These are phyloP conservation scores for Brettanomyces naardenensis DNA, from an alignment of 805 yeast species.

Conservation along the genomic window DNA sequence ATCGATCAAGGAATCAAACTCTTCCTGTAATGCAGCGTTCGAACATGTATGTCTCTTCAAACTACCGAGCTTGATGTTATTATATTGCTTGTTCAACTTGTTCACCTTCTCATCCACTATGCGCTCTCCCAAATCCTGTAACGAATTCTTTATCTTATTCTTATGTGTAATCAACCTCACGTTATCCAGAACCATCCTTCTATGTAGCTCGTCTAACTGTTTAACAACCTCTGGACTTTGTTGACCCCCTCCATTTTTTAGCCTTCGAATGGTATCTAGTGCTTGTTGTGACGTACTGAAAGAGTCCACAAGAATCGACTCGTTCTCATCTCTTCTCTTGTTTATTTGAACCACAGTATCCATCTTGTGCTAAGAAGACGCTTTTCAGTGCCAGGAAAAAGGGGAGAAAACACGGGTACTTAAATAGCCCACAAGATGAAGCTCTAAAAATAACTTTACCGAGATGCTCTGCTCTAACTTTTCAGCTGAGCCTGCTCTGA, in stretches of 20 bases:
- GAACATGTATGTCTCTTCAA: constrained; percentile 6
- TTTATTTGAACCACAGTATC: background rate
- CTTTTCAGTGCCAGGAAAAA: no score
- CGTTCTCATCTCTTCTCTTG: background rate
- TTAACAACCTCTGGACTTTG: constrained; percentile 4
- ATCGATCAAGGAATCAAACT: constrained; percentile 10
- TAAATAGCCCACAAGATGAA: no score
- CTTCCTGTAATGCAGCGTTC: constrained; percentile 10
- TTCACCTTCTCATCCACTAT: constrained; percentile 8
- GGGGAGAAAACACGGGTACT: no score
- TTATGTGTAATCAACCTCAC: constrained; percentile 12
- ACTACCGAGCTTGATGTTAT: constrained; percentile 11
- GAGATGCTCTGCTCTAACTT: no score
- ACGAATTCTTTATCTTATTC: constrained; percentile 13
- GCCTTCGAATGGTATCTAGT: constrained; percentile 6
- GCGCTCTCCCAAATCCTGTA: constrained; percentile 10
- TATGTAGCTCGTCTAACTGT: constrained; percentile 10
- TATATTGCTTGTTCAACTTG: constrained; percentile 12
- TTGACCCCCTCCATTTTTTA: constrained; percentile 2
- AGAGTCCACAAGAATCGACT: constrained; percentile 11
- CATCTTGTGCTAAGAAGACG: no score
- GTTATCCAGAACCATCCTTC: constrained; percentile 14
- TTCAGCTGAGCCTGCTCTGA: no score
- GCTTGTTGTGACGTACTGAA: constrained; percentile 9
- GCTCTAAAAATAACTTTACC: no score